phyloP scores from a whole-genome alignment of 1,139 yeast genomes.

The Kluyveromyces sp. region DNA sequence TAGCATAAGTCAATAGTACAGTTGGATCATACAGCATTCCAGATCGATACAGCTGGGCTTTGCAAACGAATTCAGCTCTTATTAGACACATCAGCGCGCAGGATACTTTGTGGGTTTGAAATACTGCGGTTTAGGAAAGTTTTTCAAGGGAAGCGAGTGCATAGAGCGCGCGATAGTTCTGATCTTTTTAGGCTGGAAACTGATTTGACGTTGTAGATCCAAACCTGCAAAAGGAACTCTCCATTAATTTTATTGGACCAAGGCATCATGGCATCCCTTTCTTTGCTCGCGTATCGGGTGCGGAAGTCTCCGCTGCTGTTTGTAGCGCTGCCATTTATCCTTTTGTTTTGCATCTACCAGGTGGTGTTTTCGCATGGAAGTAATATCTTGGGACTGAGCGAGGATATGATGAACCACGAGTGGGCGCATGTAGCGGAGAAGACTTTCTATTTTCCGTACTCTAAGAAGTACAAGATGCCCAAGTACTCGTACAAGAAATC shows the following conservation, averaged over 20 bases:
- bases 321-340: conserved; percentile 21
- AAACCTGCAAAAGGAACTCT: not conserved
- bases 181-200: not conserved
- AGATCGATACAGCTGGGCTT: no score
- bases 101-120: not conserved
- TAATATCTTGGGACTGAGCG: conserved; percentile 23
- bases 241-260: no score
- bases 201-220: not conserved
- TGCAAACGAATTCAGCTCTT: no score
- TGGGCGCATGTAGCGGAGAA: conserved; percentile 33
- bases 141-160: no score
- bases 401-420: conserved; percentile 25
- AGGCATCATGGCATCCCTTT: conserved; percentile 7
- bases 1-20: not conserved
- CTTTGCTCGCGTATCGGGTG: conserved; percentile 22
- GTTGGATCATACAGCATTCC: not conserved
- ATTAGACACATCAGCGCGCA: not conserved
- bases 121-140: no score
- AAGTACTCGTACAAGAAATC: conserved; percentile 44
- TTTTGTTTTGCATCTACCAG: conserved; percentile 18
- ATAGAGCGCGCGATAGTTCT: not conserved
- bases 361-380: conserved; percentile 19
- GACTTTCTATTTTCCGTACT: conserved; percentile 31
- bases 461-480: conserved; percentile 31
- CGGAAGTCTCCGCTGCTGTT: conserved; percentile 24